phyloP scores from a whole-genome alignment of 768 basidiomycete genomes.

The Leccinum boreale region DNA sequence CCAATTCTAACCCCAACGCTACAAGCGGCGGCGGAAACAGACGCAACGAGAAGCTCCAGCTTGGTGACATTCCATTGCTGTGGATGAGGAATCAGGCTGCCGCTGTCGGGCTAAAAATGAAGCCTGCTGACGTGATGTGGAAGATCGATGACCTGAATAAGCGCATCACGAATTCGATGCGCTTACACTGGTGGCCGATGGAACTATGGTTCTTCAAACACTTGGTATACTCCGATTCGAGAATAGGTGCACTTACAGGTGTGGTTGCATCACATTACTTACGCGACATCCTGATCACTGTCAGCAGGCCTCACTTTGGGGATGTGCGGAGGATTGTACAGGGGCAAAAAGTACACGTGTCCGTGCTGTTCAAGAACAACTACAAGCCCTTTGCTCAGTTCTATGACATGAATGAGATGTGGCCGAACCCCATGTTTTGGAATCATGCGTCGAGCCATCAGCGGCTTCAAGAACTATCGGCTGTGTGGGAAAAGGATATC shows the following conservation, averaged over 20 bases:
- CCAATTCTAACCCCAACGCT: not conserved
- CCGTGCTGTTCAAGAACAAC: slow-evolving; percentile 27
- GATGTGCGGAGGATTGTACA: slow-evolving; percentile 21
- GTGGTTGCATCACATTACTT: not conserved
- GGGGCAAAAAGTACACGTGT: slow-evolving; percentile 31
- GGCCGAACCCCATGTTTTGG: slow-evolving; percentile 30
- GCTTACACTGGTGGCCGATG: slow-evolving; percentile 20
- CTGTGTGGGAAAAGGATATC: slow-evolving; percentile 30
- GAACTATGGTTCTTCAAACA: slow-evolving; percentile 23
- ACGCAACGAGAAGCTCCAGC: slow-evolving; percentile 23
- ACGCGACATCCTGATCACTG: slow-evolving; percentile 1
- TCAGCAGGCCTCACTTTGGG: slow-evolving; percentile 26
- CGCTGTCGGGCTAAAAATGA: slow-evolving; percentile 20
- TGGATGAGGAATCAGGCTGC: slow-evolving; percentile 32
- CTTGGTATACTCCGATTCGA: slow-evolving; percentile 25
- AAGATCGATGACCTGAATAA: slow-evolving; percentile 28
- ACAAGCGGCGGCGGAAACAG: slow-evolving; percentile 28
- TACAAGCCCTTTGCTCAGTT: slow-evolving; percentile 27
- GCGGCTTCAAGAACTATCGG: slow-evolving; percentile 13
- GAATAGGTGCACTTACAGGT: slow-evolving; percentile 19
- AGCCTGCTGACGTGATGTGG: slow-evolving; percentile 25
- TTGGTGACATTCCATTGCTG: slow-evolving; percentile 25
- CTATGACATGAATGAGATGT: slow-evolving; percentile 12
- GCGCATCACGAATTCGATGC: slow-evolving; percentile 16
- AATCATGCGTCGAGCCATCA: slow-evolving; percentile 20